These are phyloP conservation scores for Liriodendron chinense DNA, from an alignment of 164 flowering plant genomes.

Conservation along the genomic window DNA sequence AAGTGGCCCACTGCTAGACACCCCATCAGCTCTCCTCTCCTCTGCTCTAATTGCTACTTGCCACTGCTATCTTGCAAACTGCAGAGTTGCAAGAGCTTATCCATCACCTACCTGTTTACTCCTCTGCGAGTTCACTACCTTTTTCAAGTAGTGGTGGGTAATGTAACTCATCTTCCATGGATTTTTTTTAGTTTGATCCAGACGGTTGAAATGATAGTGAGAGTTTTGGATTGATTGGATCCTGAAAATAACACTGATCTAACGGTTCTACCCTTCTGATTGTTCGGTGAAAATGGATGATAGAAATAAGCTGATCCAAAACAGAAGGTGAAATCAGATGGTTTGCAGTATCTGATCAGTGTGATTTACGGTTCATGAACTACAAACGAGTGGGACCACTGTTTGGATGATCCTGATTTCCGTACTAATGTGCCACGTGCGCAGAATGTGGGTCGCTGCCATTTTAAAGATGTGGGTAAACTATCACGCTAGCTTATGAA, in stretches of 20 bases:
- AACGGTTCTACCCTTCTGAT: neutral
- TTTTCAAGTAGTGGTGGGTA: neutral
- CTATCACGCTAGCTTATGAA: neutral
- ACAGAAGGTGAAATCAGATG: neutral
- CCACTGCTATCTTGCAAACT: neutral
- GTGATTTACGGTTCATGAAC: neutral
- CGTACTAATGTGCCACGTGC: no score
- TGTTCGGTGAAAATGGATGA: neutral
- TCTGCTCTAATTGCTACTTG: neutral
- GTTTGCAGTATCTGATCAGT: neutral
- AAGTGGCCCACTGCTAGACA: neutral
- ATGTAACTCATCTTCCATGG: neutral
- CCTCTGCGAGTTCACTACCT: neutral
- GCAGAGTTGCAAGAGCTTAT: neutral
- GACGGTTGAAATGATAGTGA: no score
- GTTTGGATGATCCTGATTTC: neutral
- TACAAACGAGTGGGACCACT: neutral
- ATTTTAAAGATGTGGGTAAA: neutral
- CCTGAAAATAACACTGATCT: no score
- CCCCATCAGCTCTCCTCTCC: neutral
- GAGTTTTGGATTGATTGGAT: no score
- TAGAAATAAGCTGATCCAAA: neutral
- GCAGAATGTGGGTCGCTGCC: neutral
- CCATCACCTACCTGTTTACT: neutral
- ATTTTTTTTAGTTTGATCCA: neutral